These are phyloP conservation scores for Endogone sp. DNA, from an alignment of 192 early-diverging fungal species.

Conservation along the genomic window DNA sequence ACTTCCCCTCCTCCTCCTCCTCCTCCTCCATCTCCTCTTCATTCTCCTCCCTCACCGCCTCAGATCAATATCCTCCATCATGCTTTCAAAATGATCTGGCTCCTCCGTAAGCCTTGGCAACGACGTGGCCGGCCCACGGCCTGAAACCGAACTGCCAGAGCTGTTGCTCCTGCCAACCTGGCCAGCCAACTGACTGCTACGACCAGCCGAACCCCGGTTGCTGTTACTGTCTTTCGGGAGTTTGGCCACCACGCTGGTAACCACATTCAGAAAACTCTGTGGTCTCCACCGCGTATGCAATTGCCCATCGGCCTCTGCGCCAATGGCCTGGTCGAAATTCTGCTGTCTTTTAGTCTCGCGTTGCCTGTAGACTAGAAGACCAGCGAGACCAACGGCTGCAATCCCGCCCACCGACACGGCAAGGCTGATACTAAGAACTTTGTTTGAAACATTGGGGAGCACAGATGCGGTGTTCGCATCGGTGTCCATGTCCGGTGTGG, in stretches of 20 bases:
- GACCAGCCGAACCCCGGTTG: not conserved
- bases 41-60: not conserved
- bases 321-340: conserved; percentile 6
- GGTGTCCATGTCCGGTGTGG: not conserved
- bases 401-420: conserved; percentile 25
- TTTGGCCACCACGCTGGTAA: conserved; percentile 22
- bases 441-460: conserved; percentile 12
- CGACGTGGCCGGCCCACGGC: not conserved
- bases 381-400: conserved; percentile 27
- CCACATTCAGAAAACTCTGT: conserved; percentile 29
- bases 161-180: not conserved
- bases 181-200: not conserved
- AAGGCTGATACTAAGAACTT: conserved; percentile 18
- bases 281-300: conserved; percentile 23
- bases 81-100: not conserved
- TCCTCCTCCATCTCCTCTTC: not conserved
- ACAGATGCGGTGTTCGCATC: conserved; percentile 1
- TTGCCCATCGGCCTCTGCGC: not conserved
- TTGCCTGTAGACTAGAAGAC: conserved; percentile 15
- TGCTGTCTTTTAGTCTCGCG: conserved; percentile 4
- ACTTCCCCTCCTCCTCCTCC: too few species aligned
- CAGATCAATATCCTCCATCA: not conserved
- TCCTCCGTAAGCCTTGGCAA: not conserved
- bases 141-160: not conserved
- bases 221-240: conserved; percentile 4